Percentiles rank a stretch among this genome's conserved stretches.
phyloP scores from a whole-genome alignment of 495 filamentous ascomycete species.

The Aspergillus panamensis region DNA sequence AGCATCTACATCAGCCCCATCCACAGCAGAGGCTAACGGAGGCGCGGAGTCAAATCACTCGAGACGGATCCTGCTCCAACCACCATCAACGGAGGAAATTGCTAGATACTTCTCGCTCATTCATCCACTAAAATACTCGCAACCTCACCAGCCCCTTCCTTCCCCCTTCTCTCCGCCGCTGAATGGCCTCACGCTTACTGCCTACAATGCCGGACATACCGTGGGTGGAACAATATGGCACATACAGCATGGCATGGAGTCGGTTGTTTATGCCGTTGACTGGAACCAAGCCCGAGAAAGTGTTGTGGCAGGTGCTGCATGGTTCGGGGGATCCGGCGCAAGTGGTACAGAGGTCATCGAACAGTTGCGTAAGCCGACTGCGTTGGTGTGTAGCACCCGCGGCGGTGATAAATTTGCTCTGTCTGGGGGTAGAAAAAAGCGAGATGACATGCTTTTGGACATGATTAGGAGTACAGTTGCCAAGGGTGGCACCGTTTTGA shows the following conservation, averaged over 20 bases:
- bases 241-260: constrained; percentile 94
- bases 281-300: constrained; percentile 97
- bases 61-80: constrained; percentile 65
- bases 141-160: constrained; percentile 81
- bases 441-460: constrained; percentile 80
- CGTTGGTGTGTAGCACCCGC: constrained; percentile 82
- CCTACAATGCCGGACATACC: constrained; percentile 94
- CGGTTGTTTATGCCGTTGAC: constrained; percentile 94
- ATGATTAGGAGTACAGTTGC: constrained; percentile 72
- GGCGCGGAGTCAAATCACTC: constrained; percentile 27
- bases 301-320: constrained; percentile 86
- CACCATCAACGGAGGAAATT: constrained; percentile 83
- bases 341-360: constrained; percentile 90
- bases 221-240: constrained; percentile 98
- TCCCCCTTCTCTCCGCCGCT: constrained; percentile 85
- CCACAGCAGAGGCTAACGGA: constrained; percentile 23
- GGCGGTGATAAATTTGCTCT: constrained; percentile 70
- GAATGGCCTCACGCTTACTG: constrained; percentile 91
- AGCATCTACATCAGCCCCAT: constrained; percentile 46
- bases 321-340: constrained; percentile 77
- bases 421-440: constrained; percentile 66
- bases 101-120: constrained; percentile 89
- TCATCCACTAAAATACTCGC: constrained; percentile 92
- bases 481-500: constrained; percentile 87
- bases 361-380: constrained; percentile 86